Evolutionary conservation across 1,139 yeast genomes (phyloP), one percentile per base, ranked within the genome.

Genomic region (Suhomyces atakaporum): DNA sequence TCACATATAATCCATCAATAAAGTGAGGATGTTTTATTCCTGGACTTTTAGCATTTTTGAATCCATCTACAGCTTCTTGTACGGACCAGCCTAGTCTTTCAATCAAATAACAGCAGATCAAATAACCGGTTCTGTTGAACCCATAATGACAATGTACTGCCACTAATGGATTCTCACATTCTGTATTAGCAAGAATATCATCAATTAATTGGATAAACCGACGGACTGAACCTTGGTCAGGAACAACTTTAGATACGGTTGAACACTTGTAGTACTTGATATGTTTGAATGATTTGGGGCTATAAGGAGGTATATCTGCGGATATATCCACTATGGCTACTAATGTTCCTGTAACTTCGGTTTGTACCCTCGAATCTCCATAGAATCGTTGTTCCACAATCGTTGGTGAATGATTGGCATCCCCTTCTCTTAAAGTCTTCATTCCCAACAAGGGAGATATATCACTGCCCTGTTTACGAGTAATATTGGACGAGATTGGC

Each of bases 131-230:
- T 37, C 94, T 64, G 56, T 84, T 84, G 58, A 83, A 85, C 3
- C 94, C 94, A 54, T 84, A 84, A 54, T 84, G 94, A 54, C 94
- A 84, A 58, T 84, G 94, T 4, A 84, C 84, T 0, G 77, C 89
- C 4, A 84, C 63, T 22, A 69, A 60, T 7, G 77, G 77, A 21
- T 47, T 31, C 10, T 51, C 45, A 28, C 49, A 44, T 18, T 42
- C 38, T 42, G 54, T 31, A 8, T 51, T 46, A 5, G 51, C 44
- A n/a, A 76, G 50, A 15, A 80, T 70, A 31, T 67, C 64, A 47
- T 79, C 81, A 7, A 81, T 72, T 33, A 81, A 62, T 31, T 64
- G 71, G 27, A 79, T 68, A 47, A 82, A 84, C 39, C 71, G 64
- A 25, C 79, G 57, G 13, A 84, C 80, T 8, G 85, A 80, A 7